Percentiles rank a stretch among this genome's conserved stretches.
phyloP scores from a whole-genome alignment of 2,329 filamentous ascomycete genomes.

The Aplosporella prunicola region DNA sequence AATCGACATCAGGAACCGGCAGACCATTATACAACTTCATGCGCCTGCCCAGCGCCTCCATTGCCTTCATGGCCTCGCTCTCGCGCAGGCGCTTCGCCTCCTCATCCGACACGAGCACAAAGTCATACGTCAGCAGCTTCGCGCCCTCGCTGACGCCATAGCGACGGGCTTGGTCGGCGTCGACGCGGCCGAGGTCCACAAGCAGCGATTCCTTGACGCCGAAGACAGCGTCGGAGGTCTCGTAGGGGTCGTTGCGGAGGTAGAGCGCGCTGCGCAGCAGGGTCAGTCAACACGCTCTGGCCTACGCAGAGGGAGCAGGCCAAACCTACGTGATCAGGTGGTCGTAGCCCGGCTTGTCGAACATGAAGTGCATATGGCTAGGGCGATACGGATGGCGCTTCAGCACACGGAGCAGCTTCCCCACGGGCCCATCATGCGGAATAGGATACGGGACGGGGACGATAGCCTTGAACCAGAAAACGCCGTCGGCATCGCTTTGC shows the following conservation, averaged over 20 bases:
- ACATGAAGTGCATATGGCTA: conserved; percentile 82
- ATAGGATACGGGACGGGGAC: conserved; percentile 80
- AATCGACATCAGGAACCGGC: conserved; percentile 62
- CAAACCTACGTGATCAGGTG: conserved; percentile 66
- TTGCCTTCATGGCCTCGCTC: conserved; percentile 55
- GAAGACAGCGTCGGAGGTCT: conserved; percentile 76
- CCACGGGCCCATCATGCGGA: conserved; percentile 69
- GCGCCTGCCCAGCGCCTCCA: conserved; percentile 54
- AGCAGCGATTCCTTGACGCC: conserved; percentile 74
- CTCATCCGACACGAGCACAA: conserved; percentile 63
- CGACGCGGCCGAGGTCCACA: conserved; percentile 51
- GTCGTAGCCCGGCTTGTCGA: conserved; percentile 70
- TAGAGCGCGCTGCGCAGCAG: conserved; percentile 55
- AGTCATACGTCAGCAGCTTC: conserved; percentile 61
- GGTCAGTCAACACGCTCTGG: conserved; percentile 3
- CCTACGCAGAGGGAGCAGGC: too few species aligned
- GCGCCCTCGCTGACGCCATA: conserved; percentile 57
- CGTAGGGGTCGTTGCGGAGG: conserved; percentile 67
- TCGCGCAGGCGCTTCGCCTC: conserved; percentile 60
- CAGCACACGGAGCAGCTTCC: conserved; percentile 55
- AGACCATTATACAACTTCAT: conserved; percentile 69
- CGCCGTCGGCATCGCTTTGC: conserved; percentile 58
- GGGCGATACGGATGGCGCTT: conserved; percentile 71
- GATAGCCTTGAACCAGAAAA: conserved; percentile 79
- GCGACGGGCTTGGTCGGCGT: conserved; percentile 45